Percentiles rank a stretch among this genome's conserved stretches.
phyloP scores from a whole-genome alignment of 2,329 filamentous ascomycete genomes.

The Fusarium sublunatum region DNA sequence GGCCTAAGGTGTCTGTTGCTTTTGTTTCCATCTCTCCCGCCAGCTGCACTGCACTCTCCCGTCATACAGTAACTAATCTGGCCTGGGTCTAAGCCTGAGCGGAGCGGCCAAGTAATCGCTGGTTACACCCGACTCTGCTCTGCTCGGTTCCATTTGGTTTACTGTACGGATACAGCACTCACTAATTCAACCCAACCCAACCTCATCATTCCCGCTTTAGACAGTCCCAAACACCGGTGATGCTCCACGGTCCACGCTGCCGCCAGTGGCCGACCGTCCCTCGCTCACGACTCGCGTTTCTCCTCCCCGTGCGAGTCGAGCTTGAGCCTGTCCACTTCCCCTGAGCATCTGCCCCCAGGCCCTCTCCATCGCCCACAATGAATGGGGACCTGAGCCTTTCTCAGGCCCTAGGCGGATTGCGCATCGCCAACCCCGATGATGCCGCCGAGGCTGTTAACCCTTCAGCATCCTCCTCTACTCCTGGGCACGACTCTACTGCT shows the following conservation, averaged over 20 bases:
- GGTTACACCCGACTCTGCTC: slow-evolving; percentile 3
- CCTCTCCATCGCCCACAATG: slow-evolving; percentile 66
- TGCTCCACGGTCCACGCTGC: slow-evolving; percentile 44
- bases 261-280: slow-evolving; percentile 42
- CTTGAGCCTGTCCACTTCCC: slow-evolving; percentile 39
- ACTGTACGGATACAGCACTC: too few relatives aligned
- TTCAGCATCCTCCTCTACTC: slow-evolving; percentile 41
- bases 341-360: slow-evolving; percentile 41
- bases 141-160: slow-evolving; percentile 11
- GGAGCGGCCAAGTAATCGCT: slow-evolving; percentile 12
- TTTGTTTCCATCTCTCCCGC: neutral
- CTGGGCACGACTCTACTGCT: slow-evolving; percentile 28
- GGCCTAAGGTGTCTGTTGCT: slow-evolving; percentile 36
- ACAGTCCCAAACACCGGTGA: slow-evolving; percentile 40
- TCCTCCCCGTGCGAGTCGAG: slow-evolving; percentile 36
- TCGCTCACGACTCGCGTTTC: slow-evolving; percentile 42
- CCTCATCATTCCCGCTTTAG: slow-evolving; percentile 19
- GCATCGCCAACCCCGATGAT: slow-evolving; percentile 96
- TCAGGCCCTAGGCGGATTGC: slow-evolving; percentile 90
- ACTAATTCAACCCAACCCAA: slow-evolving; percentile 32
- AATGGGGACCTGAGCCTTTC: slow-evolving; percentile 93
- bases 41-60: slow-evolving; percentile 16
- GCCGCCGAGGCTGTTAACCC: slow-evolving; percentile 56
- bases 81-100: slow-evolving; percentile 13
- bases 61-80: slow-evolving; percentile 22